These are phyloP conservation scores for Dryas octopetala DNA, from an alignment of 306 rosid species.

Conservation along the genomic window DNA sequence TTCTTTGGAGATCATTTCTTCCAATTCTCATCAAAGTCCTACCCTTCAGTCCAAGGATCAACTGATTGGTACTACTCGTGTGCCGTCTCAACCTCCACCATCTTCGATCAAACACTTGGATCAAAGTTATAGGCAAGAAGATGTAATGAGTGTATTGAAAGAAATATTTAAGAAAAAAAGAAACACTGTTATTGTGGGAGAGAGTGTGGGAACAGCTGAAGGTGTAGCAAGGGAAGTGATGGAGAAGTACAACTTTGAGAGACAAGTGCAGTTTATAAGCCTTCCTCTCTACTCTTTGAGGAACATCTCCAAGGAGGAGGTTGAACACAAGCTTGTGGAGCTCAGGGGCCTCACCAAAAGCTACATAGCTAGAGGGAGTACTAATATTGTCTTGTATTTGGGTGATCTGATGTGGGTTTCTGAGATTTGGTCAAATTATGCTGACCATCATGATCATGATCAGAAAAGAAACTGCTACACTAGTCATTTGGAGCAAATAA, in stretches of 20 bases:
- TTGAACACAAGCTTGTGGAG: slow-evolving; percentile 63
- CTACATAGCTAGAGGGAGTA: slow-evolving; percentile 57
- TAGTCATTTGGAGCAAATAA: slow-evolving; percentile 53
- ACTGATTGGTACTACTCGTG: not conserved
- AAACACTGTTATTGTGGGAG: slow-evolving; percentile 69
- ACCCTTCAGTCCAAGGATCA: slow-evolving; percentile 37
- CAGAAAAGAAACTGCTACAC: slow-evolving; percentile 44
- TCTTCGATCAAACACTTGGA: slow-evolving; percentile 34
- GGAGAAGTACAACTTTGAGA: slow-evolving; percentile 51
- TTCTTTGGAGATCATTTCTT: slow-evolving; percentile 47
- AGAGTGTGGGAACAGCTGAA: slow-evolving; percentile 36
- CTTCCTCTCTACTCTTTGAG: slow-evolving; percentile 64
- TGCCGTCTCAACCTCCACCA: slow-evolving; percentile 26
- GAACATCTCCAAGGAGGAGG: slow-evolving; percentile 55
- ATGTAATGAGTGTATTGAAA: slow-evolving; percentile 55
- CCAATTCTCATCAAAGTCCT: slow-evolving; percentile 11
- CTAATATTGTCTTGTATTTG: slow-evolving; percentile 54
- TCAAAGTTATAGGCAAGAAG: slow-evolving; percentile 30
- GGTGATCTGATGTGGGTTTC: slow-evolving; percentile 79
- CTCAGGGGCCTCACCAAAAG: slow-evolving; percentile 62
- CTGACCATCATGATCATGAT: slow-evolving; percentile 11
- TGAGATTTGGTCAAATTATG: slow-evolving; percentile 68
- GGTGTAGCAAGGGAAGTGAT: slow-evolving; percentile 50
- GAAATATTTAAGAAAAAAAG: slow-evolving; percentile 55
- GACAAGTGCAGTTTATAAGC: slow-evolving; percentile 53